phyloP scores from a whole-genome alignment of 257 asterid genomes.

The Nicotiana tabacum region DNA sequence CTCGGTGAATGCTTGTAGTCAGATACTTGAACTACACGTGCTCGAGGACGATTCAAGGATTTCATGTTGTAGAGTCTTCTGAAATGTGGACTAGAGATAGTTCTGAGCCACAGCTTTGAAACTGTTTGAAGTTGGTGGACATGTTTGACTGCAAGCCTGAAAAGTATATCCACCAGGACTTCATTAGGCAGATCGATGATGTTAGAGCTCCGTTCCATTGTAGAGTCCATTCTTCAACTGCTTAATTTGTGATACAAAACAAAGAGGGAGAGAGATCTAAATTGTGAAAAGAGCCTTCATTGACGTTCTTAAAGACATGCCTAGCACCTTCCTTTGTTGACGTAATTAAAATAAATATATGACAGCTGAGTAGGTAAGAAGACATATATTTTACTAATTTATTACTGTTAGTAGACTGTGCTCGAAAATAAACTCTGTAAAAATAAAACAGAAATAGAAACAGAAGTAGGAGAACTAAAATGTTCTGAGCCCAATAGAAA shows the following conservation, averaged over 20 bases:
- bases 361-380: no score
- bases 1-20: neutral
- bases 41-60: neutral
- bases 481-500: no score
- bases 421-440: no score
- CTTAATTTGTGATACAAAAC: neutral
- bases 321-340: no score
- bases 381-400: no score
- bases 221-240: neutral
- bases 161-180: neutral
- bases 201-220: neutral
- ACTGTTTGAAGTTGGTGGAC: neutral
- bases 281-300: no score
- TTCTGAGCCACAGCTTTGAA: neutral
- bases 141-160: neutral
- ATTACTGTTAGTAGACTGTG: no score
- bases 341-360: no score
- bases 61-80: neutral
- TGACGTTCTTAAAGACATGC: no score
- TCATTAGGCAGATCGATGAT: neutral
- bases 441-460: no score
- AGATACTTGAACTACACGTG: neutral
- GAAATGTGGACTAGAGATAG: conserved; percentile 1
- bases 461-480: no score
- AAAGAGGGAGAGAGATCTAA: no score